Conservation (phyloP, 2,329 filamentous ascomycete species). For the Fusarium gaditjirri region DNA sequence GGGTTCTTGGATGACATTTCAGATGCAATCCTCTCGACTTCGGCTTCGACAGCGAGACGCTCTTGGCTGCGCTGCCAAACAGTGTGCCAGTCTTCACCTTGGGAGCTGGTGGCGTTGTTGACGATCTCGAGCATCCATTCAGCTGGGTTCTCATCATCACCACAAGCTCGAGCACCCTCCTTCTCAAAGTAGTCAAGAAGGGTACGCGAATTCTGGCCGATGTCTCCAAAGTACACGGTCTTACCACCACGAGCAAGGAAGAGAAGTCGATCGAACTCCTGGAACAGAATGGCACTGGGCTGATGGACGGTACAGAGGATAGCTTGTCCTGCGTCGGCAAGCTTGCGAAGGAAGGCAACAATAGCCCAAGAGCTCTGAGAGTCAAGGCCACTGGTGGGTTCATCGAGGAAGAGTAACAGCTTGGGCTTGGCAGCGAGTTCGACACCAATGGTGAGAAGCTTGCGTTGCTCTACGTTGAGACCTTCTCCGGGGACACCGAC, state of each 20-base stretch:
- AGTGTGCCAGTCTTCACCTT: conserved; percentile 69
- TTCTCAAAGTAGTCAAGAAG: conserved; percentile 72
- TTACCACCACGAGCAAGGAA: conserved; percentile 73
- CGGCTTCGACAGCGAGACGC: conserved; percentile 62
- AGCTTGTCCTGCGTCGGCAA: conserved; percentile 65
- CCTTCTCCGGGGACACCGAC: conserved; percentile 72
- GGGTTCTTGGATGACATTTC: conserved; percentile 51
- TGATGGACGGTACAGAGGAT: conserved; percentile 67
- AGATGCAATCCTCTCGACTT: conserved; percentile 72
- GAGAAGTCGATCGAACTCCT: conserved; percentile 68
- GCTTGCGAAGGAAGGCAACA: conserved; percentile 68
- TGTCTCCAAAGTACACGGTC: conserved; percentile 76
- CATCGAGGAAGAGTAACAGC: conserved; percentile 70
- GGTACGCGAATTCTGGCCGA: conserved; percentile 67
- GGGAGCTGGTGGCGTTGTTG: conserved; percentile 52
- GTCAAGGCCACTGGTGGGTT: conserved; percentile 71
- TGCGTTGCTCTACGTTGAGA: conserved; percentile 70
- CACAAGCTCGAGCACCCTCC: conserved; percentile 70
- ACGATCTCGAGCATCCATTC: conserved; percentile 76
- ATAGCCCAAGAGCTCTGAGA: conserved; percentile 73
- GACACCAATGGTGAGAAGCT: conserved; percentile 71
- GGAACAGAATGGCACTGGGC: conserved; percentile 63
- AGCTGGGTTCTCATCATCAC: conserved; percentile 74
- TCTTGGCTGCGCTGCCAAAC: conserved; percentile 71
- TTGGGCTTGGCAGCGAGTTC: conserved; percentile 67